Percentiles rank a stretch among this genome's conserved stretches.
phyloP scores from a whole-genome alignment of 768 basidiomycete species.

The Lentinula guzmanii region DNA sequence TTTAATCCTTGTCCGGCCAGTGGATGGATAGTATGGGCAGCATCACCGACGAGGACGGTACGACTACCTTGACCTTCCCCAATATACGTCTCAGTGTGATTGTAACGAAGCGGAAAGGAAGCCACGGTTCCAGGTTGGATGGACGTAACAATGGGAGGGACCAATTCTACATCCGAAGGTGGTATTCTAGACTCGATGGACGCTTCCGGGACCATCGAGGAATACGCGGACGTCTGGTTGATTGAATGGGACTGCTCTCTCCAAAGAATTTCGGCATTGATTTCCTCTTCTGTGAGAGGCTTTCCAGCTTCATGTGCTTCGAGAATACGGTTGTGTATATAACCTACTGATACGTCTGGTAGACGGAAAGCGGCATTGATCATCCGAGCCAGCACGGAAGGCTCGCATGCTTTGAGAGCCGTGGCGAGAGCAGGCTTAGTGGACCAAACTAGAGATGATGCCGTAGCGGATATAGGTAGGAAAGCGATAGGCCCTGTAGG shows the following conservation, averaged over 20 bases:
- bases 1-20: conserved; percentile 96
- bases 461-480: conserved; percentile 74
- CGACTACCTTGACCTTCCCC: conserved; percentile 62
- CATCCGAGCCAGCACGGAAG: conserved; percentile 61
- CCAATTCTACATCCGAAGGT: conserved; percentile 47
- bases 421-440: conserved; percentile 71
- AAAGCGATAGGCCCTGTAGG: conserved; percentile 95
- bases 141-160: conserved; percentile 72
- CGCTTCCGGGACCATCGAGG: conserved; percentile 31
- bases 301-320: conserved; percentile 41
- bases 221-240: conserved; percentile 55
- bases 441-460: conserved; percentile 93
- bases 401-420: conserved; percentile 61
- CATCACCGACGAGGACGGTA: conserved; percentile 91
- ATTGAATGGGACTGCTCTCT: conserved; percentile 70
- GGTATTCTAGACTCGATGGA: conserved; percentile 41
- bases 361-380: conserved; percentile 90
- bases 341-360: conserved; percentile 65
- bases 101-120: conserved; percentile 85
- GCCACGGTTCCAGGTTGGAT: conserved; percentile 74
- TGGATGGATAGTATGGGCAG: conserved; percentile 92
- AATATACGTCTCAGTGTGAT: conserved; percentile 82
- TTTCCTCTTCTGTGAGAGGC: conserved; percentile 40
- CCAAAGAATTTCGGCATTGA: conserved; percentile 63
- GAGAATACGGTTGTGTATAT: conserved; percentile 56